Percentiles rank a stretch among this genome's conserved stretches.
Conservation (phyloP, 78 protist genomes). For the Dictyostelium brefeldianum region DNA sequence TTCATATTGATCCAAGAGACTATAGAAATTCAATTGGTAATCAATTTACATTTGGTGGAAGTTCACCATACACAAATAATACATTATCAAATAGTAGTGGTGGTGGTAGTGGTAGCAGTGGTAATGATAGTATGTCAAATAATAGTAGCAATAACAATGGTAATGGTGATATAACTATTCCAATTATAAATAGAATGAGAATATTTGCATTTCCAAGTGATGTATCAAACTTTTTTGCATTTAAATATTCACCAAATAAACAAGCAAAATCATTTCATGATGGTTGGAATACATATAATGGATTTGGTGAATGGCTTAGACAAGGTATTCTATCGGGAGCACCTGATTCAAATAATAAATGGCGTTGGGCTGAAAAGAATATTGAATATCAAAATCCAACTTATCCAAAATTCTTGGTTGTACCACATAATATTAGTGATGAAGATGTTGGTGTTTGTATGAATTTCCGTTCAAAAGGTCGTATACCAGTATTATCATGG, state of each 20-base stretch:
- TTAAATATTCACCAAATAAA: conserved; percentile 1
- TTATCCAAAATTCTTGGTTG: conserved; percentile 48
- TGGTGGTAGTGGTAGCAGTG: background rate
- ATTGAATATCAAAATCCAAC: conserved; percentile 58
- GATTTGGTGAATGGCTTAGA: conserved; percentile 46
- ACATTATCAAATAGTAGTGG: background rate
- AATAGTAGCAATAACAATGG: background rate
- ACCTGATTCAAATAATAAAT: background rate
- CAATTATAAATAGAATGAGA: conserved; percentile 28
- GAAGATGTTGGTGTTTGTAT: conserved; percentile 45
- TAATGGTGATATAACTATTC: conserved; percentile 33
- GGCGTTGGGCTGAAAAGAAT: conserved; percentile 54
- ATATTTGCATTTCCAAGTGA: conserved; percentile 19
- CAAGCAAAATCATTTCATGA: background rate
- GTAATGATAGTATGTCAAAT: background rate
- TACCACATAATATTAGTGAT: conserved; percentile 49
- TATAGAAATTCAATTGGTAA: background rate
- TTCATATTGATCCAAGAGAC: conserved; percentile 40
- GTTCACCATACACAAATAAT: background rate
- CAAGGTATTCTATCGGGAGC: conserved; percentile 30
- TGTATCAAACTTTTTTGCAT: conserved; percentile 33
- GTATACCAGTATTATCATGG: conserved; percentile 72
- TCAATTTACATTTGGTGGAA: conserved; percentile 1
- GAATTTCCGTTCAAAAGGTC: conserved; percentile 72
- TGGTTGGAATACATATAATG: conserved; percentile 56